A percentile compares a stretch with the other conserved stretches of the same genome.
Evolutionary conservation across 2,329 filamentous ascomycete genomes (phyloP).

Genomic region (Colletotrichum higginsianum): DNA sequence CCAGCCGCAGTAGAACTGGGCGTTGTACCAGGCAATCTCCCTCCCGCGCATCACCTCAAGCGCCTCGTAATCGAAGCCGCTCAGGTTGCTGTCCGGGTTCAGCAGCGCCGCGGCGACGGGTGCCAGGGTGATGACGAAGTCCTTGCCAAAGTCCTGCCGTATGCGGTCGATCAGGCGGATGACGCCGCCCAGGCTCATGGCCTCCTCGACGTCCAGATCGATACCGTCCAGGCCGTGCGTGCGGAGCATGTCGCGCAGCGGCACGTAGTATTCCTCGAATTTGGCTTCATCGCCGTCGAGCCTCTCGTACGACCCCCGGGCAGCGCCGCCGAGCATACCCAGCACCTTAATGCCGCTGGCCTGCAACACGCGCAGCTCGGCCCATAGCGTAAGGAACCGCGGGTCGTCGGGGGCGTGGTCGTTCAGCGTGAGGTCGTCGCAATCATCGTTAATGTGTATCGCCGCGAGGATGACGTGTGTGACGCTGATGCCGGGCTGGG

Average conservation of each 20-base stretch:
- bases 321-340: constrained; percentile 90
- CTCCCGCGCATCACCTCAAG: constrained; percentile 78
- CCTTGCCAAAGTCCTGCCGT: constrained; percentile 76
- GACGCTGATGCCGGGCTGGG: constrained; percentile 61
- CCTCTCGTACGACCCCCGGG: constrained; percentile 76
- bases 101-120: constrained; percentile 84
- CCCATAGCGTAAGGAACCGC: constrained; percentile 82
- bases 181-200: constrained; percentile 76
- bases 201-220: constrained; percentile 86
- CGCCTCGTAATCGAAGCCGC: constrained; percentile 84
- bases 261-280: constrained; percentile 83
- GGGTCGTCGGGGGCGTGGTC: constrained; percentile 79
- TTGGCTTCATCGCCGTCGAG: constrained; percentile 69
- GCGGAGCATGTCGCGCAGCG: constrained; percentile 76
- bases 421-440: constrained; percentile 82
- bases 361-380: constrained; percentile 81
- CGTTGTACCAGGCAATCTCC: constrained; percentile 88
- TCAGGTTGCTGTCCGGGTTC: constrained; percentile 72
- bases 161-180: constrained; percentile 78
- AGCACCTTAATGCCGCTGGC: constrained; percentile 83
- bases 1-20: constrained; percentile 95
- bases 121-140: constrained; percentile 84
- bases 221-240: constrained; percentile 76
- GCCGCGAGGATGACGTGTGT: constrained; percentile 92
- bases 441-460: constrained; percentile 82